Conservation (phyloP, 2,329 filamentous ascomycete species). For the Colletotrichum magnum region DNA sequence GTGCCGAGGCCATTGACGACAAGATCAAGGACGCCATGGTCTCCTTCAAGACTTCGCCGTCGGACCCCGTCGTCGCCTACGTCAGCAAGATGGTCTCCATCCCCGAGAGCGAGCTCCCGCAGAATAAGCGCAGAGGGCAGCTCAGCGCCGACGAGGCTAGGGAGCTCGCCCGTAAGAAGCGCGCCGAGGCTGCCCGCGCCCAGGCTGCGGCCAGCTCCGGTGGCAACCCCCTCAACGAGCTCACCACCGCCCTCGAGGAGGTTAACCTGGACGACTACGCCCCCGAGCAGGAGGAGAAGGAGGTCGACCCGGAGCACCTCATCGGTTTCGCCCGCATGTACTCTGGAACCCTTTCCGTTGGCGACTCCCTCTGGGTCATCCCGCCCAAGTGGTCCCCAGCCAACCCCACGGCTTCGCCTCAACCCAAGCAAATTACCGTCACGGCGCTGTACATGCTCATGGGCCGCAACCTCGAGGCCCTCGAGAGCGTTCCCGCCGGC, state of each 20-base stretch:
- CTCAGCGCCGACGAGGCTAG: constrained; percentile 91
- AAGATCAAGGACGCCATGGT: constrained; percentile 85
- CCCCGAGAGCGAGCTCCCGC: constrained; percentile 90
- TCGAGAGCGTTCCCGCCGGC: constrained; percentile 89
- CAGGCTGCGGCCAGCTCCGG: constrained; percentile 70
- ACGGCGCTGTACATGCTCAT: constrained; percentile 95
- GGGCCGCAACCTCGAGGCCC: constrained; percentile 88
- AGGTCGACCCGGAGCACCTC: constrained; percentile 84
- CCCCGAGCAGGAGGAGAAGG: constrained; percentile 66
- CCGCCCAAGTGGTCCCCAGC: constrained; percentile 94
- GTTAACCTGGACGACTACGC: constrained; percentile 70
- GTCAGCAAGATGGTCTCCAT: constrained; percentile 99
- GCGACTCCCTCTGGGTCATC: constrained; percentile 91
- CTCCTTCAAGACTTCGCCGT: constrained; percentile 78
- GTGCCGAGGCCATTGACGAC: constrained; percentile 77
- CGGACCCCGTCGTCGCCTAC: constrained; percentile 89
- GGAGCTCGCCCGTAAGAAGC: constrained; percentile 88
- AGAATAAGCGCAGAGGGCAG: constrained; percentile 84
- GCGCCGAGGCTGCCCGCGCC: constrained; percentile 87
- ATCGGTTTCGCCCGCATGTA: constrained; percentile 96
- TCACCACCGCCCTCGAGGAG: constrained; percentile 73
- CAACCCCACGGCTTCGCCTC: constrained; percentile 77
- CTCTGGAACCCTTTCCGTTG: constrained; percentile 89
- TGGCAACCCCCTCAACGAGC: constrained; percentile 65
- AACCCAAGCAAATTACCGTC: constrained; percentile 86